These are phyloP conservation scores for Phytopythium vexans DNA, from an alignment of 352 stramenopile species.

Conservation along the genomic window DNA sequence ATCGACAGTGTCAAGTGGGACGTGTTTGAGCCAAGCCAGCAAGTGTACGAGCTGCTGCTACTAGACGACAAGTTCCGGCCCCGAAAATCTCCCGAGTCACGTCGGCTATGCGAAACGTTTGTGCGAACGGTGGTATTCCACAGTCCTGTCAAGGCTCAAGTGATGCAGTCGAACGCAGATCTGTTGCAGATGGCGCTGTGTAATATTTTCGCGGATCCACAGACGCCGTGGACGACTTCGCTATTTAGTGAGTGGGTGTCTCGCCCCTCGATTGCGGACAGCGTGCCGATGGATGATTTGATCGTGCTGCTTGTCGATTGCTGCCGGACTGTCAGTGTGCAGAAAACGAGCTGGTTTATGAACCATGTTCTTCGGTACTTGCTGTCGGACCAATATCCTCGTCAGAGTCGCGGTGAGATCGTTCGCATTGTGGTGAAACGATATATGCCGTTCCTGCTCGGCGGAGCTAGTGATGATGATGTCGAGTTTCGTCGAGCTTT, in stretches of 20 bases:
- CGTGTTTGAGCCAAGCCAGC: slow-evolving; percentile 34
- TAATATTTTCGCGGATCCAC: slow-evolving; percentile 26
- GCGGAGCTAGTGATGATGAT: slow-evolving; percentile 21
- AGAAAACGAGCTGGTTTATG: slow-evolving; percentile 76
- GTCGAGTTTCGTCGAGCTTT: background rate
- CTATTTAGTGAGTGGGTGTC: slow-evolving; percentile 18
- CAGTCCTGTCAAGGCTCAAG: slow-evolving; percentile 7
- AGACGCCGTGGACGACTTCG: slow-evolving; percentile 4
- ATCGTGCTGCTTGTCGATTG: slow-evolving; percentile 40
- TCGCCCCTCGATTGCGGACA: slow-evolving; percentile 15
- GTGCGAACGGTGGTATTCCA: slow-evolving; percentile 37
- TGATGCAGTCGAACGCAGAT: slow-evolving; percentile 10
- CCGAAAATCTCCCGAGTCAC: slow-evolving; percentile 10
- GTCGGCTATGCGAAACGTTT: slow-evolving; percentile 36
- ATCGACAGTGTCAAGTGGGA: slow-evolving; percentile 26
- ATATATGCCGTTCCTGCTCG: slow-evolving; percentile 55
- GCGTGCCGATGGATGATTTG: slow-evolving; percentile 24
- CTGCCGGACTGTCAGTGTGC: slow-evolving; percentile 46
- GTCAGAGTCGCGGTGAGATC: slow-evolving; percentile 19
- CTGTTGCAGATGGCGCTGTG: slow-evolving; percentile 34
- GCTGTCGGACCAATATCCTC: slow-evolving; percentile 29
- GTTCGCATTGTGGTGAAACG: slow-evolving; percentile 30
- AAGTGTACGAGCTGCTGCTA: slow-evolving; percentile 50
- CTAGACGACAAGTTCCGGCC: slow-evolving; percentile 37
- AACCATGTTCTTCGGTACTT: slow-evolving; percentile 60